These are phyloP conservation scores for Drosera capensis DNA, from an alignment of 148 eudicot genomes.

Conservation along the genomic window DNA sequence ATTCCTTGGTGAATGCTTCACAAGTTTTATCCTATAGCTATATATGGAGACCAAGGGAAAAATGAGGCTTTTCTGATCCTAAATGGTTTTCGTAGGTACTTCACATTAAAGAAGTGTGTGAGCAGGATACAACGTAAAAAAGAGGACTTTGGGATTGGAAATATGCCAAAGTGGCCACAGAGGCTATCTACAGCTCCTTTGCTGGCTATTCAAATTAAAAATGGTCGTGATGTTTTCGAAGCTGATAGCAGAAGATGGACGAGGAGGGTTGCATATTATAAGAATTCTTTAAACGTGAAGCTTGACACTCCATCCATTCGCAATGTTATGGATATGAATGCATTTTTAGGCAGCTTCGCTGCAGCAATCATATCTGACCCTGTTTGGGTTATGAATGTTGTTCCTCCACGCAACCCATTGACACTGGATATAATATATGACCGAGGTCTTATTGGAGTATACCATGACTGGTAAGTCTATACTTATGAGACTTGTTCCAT, in stretches of 20 bases:
- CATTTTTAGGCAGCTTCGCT: slow-evolving; percentile 92
- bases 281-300: slow-evolving; percentile 53
- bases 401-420: slow-evolving; percentile 59
- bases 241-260: slow-evolving; percentile 75
- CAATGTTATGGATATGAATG: slow-evolving; percentile 98
- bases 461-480: slow-evolving; percentile 95
- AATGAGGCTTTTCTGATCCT: slow-evolving; percentile 3
- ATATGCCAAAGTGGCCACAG: slow-evolving; percentile 86
- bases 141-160: slow-evolving; percentile 64
- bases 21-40: too few relatives aligned
- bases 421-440: slow-evolving; percentile 79
- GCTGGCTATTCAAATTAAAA: slow-evolving; percentile 51
- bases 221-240: slow-evolving; percentile 71
- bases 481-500: too few relatives aligned
- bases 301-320: slow-evolving; percentile 67
- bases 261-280: slow-evolving; percentile 69
- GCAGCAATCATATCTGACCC: slow-evolving; percentile 79
- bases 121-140: slow-evolving; percentile 48
- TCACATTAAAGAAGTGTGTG: slow-evolving; percentile 72
- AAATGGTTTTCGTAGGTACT: slow-evolving; percentile 46
- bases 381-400: slow-evolving; percentile 99
- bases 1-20: too few relatives aligned
- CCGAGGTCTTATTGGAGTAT: slow-evolving; percentile 84
- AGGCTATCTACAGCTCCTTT: slow-evolving; percentile 68
- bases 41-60: too few relatives aligned